phyloP scores from a whole-genome alignment of 768 basidiomycete genomes.

The Stropharia rugosoannulata region DNA sequence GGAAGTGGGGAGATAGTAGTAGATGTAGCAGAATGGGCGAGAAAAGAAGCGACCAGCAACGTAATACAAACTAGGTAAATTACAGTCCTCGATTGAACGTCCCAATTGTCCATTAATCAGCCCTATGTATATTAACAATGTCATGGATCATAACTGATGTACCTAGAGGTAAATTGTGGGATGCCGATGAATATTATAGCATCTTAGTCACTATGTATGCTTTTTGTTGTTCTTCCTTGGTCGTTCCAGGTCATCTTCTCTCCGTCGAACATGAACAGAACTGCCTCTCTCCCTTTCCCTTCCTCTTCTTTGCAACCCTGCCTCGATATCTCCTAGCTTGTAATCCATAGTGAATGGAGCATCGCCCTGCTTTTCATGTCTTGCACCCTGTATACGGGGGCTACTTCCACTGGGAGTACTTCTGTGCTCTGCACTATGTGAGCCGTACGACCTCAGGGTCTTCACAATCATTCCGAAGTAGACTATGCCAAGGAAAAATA shows the following conservation, averaged over 20 bases:
- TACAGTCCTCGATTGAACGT: too few relatives aligned
- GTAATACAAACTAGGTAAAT: background rate
- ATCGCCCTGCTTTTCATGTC: slow-evolving; percentile 3
- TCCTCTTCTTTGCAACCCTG: slow-evolving; percentile 25
- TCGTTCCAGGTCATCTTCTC: slow-evolving; percentile 11
- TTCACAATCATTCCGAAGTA: slow-evolving; percentile 61
- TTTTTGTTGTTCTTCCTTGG: background rate
- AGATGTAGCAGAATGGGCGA: slow-evolving; percentile 3
- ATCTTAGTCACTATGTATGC: too few relatives aligned
- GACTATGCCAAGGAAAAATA: slow-evolving; percentile 57
- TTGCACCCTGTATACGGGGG: slow-evolving; percentile 7
- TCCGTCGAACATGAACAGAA: slow-evolving; percentile 8
- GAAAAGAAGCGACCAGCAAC: background rate
- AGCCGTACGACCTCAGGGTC: slow-evolving; percentile 62
- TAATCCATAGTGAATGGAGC: background rate
- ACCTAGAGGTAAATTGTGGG: too few relatives aligned
- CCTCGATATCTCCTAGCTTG: slow-evolving; percentile 12
- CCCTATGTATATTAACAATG: too few relatives aligned
- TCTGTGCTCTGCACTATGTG: slow-evolving; percentile 12
- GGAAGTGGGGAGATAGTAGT: background rate
- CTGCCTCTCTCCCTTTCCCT: slow-evolving; percentile 22
- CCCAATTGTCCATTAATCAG: too few relatives aligned
- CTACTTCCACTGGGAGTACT: slow-evolving; percentile 2
- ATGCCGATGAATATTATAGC: too few relatives aligned
- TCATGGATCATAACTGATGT: too few relatives aligned